These are phyloP conservation scores for Echinosophora koreensis DNA, from an alignment of 306 rosid genomes.

Conservation along the genomic window DNA sequence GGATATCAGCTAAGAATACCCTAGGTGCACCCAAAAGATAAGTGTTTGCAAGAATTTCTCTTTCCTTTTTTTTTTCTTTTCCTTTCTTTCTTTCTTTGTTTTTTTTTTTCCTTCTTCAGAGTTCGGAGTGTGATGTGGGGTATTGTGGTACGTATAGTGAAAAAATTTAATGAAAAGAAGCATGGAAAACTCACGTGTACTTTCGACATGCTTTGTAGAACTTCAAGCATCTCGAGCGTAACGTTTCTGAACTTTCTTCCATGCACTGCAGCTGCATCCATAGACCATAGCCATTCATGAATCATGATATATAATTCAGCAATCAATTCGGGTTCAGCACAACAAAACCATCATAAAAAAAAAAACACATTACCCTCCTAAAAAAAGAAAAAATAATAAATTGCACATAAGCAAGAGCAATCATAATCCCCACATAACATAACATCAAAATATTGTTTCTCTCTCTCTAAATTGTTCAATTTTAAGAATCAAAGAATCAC, in stretches of 20 bases:
- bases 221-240: constrained; percentile 81
- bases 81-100: too few species aligned
- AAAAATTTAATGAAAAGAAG: constrained; percentile 20
- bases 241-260: constrained; percentile 90
- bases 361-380: not conserved
- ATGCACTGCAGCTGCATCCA: constrained; percentile 76
- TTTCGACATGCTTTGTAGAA: constrained; percentile 94
- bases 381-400: not conserved
- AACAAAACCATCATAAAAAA: not conserved
- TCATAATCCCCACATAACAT: constrained; percentile 21
- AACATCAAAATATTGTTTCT: not conserved
- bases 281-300: constrained; percentile 32
- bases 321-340: constrained; percentile 7
- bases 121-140: not conserved
- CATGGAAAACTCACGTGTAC: constrained; percentile 77
- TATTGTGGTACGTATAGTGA: not conserved
- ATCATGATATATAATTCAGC: constrained; percentile 22
- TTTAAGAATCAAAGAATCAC: not conserved
- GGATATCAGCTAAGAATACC: too few species aligned
- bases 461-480: not conserved
- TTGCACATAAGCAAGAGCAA: constrained; percentile 18
- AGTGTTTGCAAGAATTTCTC: not conserved
- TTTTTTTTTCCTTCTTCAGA: not conserved
- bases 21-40: too few species aligned
- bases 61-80: not conserved